phyloP scores from a whole-genome alignment of 352 stramenopile genomes.

The Phytophthora multivora region DNA sequence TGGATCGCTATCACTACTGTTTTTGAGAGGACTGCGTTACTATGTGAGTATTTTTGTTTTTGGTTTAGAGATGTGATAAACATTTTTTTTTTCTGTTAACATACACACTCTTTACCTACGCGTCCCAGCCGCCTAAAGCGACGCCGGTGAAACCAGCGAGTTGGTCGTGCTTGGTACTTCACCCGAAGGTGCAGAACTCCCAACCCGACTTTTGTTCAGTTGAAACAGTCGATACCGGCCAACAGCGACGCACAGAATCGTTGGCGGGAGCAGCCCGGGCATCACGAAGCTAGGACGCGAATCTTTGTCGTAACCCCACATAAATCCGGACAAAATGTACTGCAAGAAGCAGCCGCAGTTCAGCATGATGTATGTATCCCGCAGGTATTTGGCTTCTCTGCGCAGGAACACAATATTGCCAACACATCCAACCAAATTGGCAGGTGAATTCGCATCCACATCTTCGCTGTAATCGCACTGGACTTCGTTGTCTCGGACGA shows the following conservation, averaged over 20 bases:
- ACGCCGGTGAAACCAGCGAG: not conserved
- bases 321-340: conserved; percentile 8
- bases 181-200: not conserved
- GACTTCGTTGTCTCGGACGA: not conserved
- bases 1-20: no score
- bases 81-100: no score
- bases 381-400: not conserved
- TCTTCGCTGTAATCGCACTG: not conserved
- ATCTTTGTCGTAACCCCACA: conserved; percentile 7
- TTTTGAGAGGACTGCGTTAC: no score
- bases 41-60: no score
- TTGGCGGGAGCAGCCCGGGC: conserved; percentile 8
- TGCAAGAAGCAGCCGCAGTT: conserved; percentile 4
- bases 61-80: no score
- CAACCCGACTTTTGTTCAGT: not conserved
- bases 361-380: not conserved
- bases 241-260: conserved; percentile 1
- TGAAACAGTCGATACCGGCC: conserved; percentile 4
- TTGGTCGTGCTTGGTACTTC: conserved; percentile 1
- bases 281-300: not conserved
- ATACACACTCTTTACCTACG: no score
- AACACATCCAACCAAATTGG: not conserved
- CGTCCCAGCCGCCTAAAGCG: not conserved
- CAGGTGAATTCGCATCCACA: not conserved
- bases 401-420: not conserved